Evolutionary conservation across 352 stramenopile species (phyloP), one percentile per base, ranked within the genome.

Genomic region (Globisporangium abappressorium): DNA sequence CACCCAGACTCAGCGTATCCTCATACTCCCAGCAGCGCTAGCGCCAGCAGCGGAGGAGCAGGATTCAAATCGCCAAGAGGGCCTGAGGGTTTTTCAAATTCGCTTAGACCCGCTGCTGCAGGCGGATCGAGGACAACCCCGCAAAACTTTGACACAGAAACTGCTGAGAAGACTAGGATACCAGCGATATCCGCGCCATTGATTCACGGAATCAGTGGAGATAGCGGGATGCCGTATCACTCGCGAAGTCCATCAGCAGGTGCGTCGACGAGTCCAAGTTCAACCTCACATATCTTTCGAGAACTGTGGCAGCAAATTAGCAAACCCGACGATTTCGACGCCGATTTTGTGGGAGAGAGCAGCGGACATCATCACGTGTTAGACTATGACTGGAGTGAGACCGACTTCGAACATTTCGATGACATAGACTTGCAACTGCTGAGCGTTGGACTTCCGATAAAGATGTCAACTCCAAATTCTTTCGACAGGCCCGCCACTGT

Each of bases 301-400:
- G 85, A 93, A 58, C 62, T 93, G 34, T 93, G 85, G 85, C 85
- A 93, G 12, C 85, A 93, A 68, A 59, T 92, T 3, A 90, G 85
- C 58, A 87, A 87, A 55, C 72, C 75, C 15, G 82, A 93, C 33
- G 85, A 92, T 15, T 78, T 88, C 5, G 68, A 76, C 4, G 38
- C 70, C 1, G 70, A 67, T 47, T 68, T 64, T 1, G 57, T 61
- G 9, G 28, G 30, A 12, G 70, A 77, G 18, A 76, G 60, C 33
- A 75, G 54, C 36, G 69, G 71, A 7, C 26, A 59, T 30, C 67
- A 69, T n/a, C n/a, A 55, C 15, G 43, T 41, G 18, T 18, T 69
- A 24, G 70, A 73, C 47, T 69, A 43, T 12, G 80, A 90, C 9
- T 79, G 74, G 57, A 65, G 64, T 24, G 79, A 84, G 7, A 33